Evolutionary conservation across 257 asterid genomes (phyloP), one percentile per base, ranked within the genome.

Genomic region (Rauvolfia tetraphylla): DNA sequence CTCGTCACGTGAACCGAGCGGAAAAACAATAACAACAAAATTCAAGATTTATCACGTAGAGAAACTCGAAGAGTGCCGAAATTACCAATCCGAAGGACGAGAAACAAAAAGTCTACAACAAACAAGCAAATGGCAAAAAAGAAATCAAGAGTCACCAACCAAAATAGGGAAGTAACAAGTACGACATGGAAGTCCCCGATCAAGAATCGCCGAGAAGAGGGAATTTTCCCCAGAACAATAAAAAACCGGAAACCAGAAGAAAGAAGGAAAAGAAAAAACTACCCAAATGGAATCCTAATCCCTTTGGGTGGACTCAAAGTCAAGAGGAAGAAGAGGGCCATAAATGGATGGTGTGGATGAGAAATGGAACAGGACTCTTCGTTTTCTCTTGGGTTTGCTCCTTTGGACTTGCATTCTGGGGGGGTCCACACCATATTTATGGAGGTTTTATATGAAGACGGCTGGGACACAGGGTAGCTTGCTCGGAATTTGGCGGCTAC

Each of bases 261-360:
- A 73, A n/a, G n/a, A n/a, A 11, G 51, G 14, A 11, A 31, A 68
- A 65, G n/a, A 42, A 39, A 68, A 78, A 78, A 59, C 75, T 63
- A 48, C 42, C 39, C 76, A 57, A 75, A 78, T 42, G 84, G 81
- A 81, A 76, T 78, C 81, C 78, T 62, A 81, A 83, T 84, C 85
- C 82, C 83, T 85, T 81, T 81, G 86, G 79, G 82, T 81, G 90
- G 88, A 85, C 86, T 85, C 78, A 71, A 73, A 78, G 86, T 76
- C 81, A 72, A 66, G 81, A 77, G 65, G 79, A 73, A 75, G 80
- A 79, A 46, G 75, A 72, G 79, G 81, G 80, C 82, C 80, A 67
- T 75, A 80, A 79, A 84, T 48, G 83, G 79, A 74, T 80, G 85
- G 86, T 67, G 81, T 79, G 85, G 89, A 84, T 85, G 90, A 82